These are phyloP conservation scores for Ampelocalamus luodianensis DNA, from an alignment of 176 grass and related monocot genomes.

Conservation along the genomic window DNA sequence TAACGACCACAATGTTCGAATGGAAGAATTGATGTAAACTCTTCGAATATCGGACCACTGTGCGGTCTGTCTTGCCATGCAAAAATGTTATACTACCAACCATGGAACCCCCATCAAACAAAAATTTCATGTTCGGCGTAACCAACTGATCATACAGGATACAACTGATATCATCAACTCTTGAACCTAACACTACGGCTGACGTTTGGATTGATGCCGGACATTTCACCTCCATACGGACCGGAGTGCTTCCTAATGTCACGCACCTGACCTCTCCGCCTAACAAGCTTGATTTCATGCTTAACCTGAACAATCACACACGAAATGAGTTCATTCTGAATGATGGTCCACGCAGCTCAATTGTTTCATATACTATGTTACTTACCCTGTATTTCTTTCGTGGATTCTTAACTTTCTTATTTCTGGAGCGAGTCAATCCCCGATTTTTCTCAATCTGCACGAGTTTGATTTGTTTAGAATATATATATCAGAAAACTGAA, in stretches of 20 bases:
- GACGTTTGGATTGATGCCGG: constrained; percentile 78
- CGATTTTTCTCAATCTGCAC: constrained; percentile 93
- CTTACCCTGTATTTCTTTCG: constrained; percentile 97
- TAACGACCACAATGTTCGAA: neutral
- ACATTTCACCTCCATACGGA: constrained; percentile 80
- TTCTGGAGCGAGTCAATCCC: constrained; percentile 81
- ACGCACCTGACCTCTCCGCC: constrained; percentile 72
- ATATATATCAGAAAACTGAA: neutral
- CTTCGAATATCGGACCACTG: neutral
- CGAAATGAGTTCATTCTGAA: neutral
- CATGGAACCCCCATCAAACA: neutral
- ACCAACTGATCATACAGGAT: neutral
- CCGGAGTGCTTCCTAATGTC: constrained; percentile 56
- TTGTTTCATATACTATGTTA: neutral
- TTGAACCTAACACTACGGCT: constrained; percentile 84
- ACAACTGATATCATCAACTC: constrained; percentile 23
- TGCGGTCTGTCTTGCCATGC: neutral
- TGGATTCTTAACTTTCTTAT: constrained; percentile 84
- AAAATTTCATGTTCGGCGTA: neutral
- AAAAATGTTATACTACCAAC: neutral
- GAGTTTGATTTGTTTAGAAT: constrained; percentile 20
- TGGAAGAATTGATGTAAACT: neutral
- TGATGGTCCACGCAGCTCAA: neutral
- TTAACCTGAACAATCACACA: constrained; percentile 61
- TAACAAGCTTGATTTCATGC: constrained; percentile 52